These are phyloP conservation scores for Paragyromitra xinjiangensis DNA, from an alignment of 495 filamentous ascomycete genomes.

Conservation along the genomic window DNA sequence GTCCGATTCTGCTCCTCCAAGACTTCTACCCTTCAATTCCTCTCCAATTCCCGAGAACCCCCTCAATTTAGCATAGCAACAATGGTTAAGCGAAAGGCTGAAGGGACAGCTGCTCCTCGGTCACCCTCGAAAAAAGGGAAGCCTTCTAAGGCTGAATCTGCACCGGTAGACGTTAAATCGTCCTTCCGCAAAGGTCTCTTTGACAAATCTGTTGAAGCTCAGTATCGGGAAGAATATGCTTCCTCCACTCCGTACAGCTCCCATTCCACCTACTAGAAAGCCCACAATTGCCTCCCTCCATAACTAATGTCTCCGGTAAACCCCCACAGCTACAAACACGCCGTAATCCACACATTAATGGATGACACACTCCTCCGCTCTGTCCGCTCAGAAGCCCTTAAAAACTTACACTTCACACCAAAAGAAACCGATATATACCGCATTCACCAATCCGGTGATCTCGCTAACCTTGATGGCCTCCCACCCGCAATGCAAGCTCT, in stretches of 20 bases:
- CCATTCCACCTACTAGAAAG: constrained; percentile 6
- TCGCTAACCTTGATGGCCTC: constrained; percentile 94
- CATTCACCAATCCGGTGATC: constrained; percentile 96
- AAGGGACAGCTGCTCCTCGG: constrained; percentile 32
- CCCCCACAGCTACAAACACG: constrained; percentile 79
- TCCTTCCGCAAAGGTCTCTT: constrained; percentile 82
- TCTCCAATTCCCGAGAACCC: background rate
- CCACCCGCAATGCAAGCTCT: constrained; percentile 81
- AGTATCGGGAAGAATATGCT: constrained; percentile 75
- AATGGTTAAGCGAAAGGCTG: constrained; percentile 56
- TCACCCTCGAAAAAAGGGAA: constrained; percentile 52
- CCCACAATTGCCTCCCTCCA: background rate
- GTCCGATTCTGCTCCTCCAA: background rate
- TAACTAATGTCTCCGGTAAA: constrained; percentile 1
- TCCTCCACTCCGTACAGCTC: constrained; percentile 71
- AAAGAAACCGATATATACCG: constrained; percentile 99
- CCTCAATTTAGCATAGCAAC: constrained; percentile 3
- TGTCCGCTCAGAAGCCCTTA: constrained; percentile 87
- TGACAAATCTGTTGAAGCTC: constrained; percentile 69
- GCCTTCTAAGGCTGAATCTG: constrained; percentile 38
- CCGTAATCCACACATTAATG: constrained; percentile 83
- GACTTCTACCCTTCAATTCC: background rate
- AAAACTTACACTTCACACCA: constrained; percentile 90
- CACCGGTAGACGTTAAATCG: constrained; percentile 47
- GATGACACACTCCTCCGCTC: constrained; percentile 79